Evolutionary conservation across 1,284 basidiomycete species (phyloP), one percentile per base, ranked within the genome.

Genomic region (Boletus semigastroideus): DNA sequence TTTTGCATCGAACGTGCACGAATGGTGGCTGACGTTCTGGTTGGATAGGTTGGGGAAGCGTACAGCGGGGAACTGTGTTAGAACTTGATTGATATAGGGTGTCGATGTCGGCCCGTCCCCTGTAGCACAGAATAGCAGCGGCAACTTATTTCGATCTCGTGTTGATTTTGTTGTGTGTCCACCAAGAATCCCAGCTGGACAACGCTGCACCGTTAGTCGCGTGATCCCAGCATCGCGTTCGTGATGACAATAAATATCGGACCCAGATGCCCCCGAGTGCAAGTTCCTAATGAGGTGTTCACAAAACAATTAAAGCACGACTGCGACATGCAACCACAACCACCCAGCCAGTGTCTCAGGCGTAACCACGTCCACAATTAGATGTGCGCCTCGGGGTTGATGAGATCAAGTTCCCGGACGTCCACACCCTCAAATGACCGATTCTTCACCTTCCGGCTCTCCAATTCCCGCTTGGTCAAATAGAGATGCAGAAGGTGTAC

Each of bases 351-450:
- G 6, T 19, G 6, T 38, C 37, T 36, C 34, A 9, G 12, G 14
- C 19, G 19, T 7, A 39, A 12, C 7, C 17, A 19, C 12, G 3
- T 25, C 25, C 38, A 22, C 30, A 12, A 1, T 58, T 42, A 67
- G 17, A 42, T 28, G 31, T 68, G 36, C 16, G 42, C 61, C 49
- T 59, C 62, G 11, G 71, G 71, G 28, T 69, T 56, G 38, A 86
- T 75, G 30, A 90, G 74, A 65, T 90, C 87, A 42, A 90, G 73
- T 55, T 81, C 81, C 14, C 67, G 65, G 34, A 80, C 62, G 59
- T 90, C 86, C 10, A 90, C 78, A 0, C 83, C 86, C n/a, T 75
- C 72, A 62, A 90, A 90, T 36, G 87, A 79, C 52, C 79, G 75
- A 60, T 76, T 85, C 70, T 83, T 84, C 28, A 90, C 78, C 16